Base-by-base conservation (phyloP, 208 protist species). In the Trypanosomatidae sp. region DNA sequence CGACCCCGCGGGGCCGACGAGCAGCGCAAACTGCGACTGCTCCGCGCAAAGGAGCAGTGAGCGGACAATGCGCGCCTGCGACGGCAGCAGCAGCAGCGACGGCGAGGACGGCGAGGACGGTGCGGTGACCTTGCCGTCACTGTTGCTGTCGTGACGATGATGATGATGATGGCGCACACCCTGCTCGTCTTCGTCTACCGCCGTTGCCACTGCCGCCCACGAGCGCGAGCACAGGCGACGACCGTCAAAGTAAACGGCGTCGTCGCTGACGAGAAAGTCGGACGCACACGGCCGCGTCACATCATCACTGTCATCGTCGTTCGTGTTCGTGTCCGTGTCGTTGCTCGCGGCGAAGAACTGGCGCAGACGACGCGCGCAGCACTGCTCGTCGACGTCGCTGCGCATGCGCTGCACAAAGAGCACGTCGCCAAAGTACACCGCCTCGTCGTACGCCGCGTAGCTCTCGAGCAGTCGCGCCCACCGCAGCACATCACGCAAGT, bases 401-500 rank as follows among this genome's bases (percentile, higher is more conserved):
- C 85, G 84, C 70, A 95, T 80, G 33, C 88, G 83, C 43, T 91
- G 82, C 8, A 90, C 30, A 64, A 95, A 92, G 23, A 93, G 60
- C 41, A 71, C 73, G 48, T 90, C 70, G 6, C 76, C 75, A 53
- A 82, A 88, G 26, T 61, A 54, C 13, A 60, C 74, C 10, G 78
- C 72, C 20, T 35, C 44, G 28, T 54, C 37, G 18, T 44, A 42
- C 25, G 48, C 46, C 5, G 68, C 43, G 56, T 88, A 90, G 28
- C 51, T 33, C 48, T 76, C 52, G 66, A 88, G 84, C 22, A 99
- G 43, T 22, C 98, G 88, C 38, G 89, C 97, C 96, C 96, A 99
- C 38, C 98, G 85, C 41, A 98, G 85, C 7, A 99, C 74, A 80
- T 99, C 99, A 25, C 99, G 80, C 37, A 99, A 69, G 83, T 99